Evolutionary conservation across 257 asterid species (phyloP).

Genomic region (Solanum boliviense): DNA sequence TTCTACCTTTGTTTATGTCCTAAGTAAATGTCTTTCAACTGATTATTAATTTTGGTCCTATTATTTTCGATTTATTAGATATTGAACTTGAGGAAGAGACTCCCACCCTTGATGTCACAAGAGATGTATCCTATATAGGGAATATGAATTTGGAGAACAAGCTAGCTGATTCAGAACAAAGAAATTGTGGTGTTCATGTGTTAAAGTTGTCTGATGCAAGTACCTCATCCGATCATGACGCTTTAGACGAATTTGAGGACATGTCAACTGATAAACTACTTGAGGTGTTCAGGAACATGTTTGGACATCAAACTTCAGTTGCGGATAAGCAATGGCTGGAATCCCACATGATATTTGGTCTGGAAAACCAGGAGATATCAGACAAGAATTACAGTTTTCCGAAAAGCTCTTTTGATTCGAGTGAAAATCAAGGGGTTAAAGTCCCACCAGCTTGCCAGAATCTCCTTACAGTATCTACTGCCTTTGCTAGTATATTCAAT

Average conservation of each 20-base stretch:
- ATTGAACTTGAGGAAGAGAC: not conserved
- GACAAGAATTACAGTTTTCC: not conserved
- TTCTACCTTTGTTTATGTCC: not conserved
- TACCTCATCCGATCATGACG: not conserved
- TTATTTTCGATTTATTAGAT: not conserved
- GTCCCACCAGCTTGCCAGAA: not conserved
- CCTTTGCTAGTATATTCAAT: slow-evolving; percentile 4
- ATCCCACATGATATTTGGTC: not conserved
- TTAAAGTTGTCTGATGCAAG: not conserved
- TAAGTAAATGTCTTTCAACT: not conserved
- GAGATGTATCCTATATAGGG: not conserved
- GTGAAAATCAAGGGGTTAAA: not conserved
- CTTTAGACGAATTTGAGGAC: not conserved
- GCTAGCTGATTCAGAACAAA: not conserved
- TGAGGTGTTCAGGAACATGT: not conserved
- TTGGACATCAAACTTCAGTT: not conserved
- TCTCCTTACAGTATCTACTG: slow-evolving; percentile 2
- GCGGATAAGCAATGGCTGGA: not conserved
- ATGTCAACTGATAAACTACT: not conserved
- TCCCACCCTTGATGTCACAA: not conserved
- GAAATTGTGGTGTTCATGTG: not conserved
- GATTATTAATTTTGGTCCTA: not conserved
- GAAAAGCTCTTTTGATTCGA: not conserved
- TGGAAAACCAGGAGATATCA: not conserved
- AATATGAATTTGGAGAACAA: not conserved